Evolutionary conservation across 768 basidiomycete species (phyloP), one percentile per base, ranked within the genome.

Genomic region (Lentinus brumalis): DNA sequence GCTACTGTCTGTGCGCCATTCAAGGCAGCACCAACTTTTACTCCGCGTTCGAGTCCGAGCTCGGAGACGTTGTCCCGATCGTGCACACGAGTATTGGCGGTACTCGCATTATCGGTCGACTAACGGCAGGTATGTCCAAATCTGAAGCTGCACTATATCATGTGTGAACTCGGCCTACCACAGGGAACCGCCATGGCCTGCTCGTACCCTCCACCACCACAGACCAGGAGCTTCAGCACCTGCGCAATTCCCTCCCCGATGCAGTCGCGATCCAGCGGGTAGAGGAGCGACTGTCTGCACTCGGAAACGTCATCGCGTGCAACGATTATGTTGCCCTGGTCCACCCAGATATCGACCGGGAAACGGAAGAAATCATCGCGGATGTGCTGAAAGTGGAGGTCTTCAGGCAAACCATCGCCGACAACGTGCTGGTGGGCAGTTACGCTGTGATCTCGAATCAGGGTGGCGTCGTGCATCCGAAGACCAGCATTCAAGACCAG

Each of bases 321-420:
- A 99, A 98, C 76, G 97, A 99, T 78, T 92, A 98, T 70, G 96
- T 99, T 66, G 97, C 97, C 8, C 89, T 99, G 68, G 97, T 98
- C 29, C 97, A 99, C 74, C 97, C 97, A 8, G 97, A 99, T 66
- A 79, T 98, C 61, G 97, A 98, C 78, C 87, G 97, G 63, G 97
- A 98, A 77, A 99, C 97, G 26, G 97, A 99, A 73, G 97, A 99
- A 76, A 98, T 99, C 78, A 98, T 99, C 76, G 97, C 97, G 31
- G 97, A 99, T 74, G 94, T 97, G 18, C 85, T 99, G 67, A 98
- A 98, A 76, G 97, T 98, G 63, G 97, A 99, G 74, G 97, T 98
- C 5, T 99, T 99, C 80, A 83, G 97, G 50, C 97, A 99, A 75
- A 99, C 95, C 10, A 82, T 99, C 66, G 97, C 97, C 12, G 90